These are phyloP conservation scores for Penicillium sp. DNA, from an alignment of 2,329 filamentous ascomycete genomes.

Conservation along the genomic window DNA sequence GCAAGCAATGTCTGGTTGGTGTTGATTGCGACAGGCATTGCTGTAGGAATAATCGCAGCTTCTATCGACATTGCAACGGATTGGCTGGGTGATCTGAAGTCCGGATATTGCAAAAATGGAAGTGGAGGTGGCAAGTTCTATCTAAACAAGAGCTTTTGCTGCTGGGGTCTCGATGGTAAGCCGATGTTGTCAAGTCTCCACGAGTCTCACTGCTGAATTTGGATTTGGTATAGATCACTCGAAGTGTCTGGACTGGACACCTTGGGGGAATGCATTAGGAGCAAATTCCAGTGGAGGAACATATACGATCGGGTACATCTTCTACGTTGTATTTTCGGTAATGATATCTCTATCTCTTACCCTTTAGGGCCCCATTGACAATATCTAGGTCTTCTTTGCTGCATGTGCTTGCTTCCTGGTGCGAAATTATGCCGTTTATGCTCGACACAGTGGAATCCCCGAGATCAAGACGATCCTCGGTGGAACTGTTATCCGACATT, in stretches of 20 bases:
- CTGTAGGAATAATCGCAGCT: slow-evolving; percentile 81
- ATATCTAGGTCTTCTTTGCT: slow-evolving; percentile 69
- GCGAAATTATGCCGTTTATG: slow-evolving; percentile 79
- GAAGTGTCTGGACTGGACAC: slow-evolving; percentile 82
- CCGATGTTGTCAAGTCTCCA: neutral
- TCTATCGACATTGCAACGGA: slow-evolving; percentile 86
- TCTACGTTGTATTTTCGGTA: slow-evolving; percentile 83
- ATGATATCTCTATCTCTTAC: slow-evolving; percentile 32
- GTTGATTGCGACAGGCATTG: slow-evolving; percentile 78
- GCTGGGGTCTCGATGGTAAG: slow-evolving; percentile 76
- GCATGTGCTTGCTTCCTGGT: slow-evolving; percentile 76
- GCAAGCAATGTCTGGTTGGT: slow-evolving; percentile 90
- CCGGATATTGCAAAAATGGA: slow-evolving; percentile 77
- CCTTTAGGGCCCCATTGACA: slow-evolving; percentile 23
- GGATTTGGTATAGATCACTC: slow-evolving; percentile 56
- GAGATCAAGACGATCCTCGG: slow-evolving; percentile 97
- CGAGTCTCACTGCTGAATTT: slow-evolving; percentile 15
- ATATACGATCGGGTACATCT: slow-evolving; percentile 83
- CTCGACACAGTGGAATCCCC: slow-evolving; percentile 92
- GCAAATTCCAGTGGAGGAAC: slow-evolving; percentile 65
- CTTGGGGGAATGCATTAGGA: slow-evolving; percentile 76
- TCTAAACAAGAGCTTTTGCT: slow-evolving; percentile 87
- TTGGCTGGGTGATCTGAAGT: slow-evolving; percentile 91
- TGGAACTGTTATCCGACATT: slow-evolving; percentile 85
- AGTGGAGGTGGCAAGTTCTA: slow-evolving; percentile 85